Evolutionary conservation across 2,329 filamentous ascomycete genomes (phyloP).

Genomic region (Ophiostoma tasmaniense): DNA sequence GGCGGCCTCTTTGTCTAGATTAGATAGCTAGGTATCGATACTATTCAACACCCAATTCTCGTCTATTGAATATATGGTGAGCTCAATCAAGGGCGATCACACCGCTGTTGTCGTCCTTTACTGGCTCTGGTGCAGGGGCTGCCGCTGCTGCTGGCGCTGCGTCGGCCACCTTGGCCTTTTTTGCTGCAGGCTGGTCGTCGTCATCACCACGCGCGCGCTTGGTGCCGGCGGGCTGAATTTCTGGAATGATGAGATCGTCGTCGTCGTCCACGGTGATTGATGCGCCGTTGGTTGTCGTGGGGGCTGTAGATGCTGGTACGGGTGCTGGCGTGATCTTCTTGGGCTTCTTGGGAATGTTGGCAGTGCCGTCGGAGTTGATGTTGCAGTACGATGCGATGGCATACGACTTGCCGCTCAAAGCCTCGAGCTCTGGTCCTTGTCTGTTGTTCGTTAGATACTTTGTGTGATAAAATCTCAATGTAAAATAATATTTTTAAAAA

Average conservation of each 20-base stretch:
- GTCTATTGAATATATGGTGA: slow-evolving; percentile 21
- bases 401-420: slow-evolving; percentile 45
- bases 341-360: slow-evolving; percentile 12
- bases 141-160: neutral
- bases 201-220: slow-evolving; percentile 42
- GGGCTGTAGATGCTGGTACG: slow-evolving; percentile 29
- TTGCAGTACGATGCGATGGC: slow-evolving; percentile 31
- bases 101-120: neutral
- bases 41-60: slow-evolving; percentile 37
- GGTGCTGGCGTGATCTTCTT: slow-evolving; percentile 32
- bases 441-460: slow-evolving; percentile 20
- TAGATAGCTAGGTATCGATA: slow-evolving; percentile 24
- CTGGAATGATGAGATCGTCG: slow-evolving; percentile 29
- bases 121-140: neutral
- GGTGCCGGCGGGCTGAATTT: slow-evolving; percentile 20
- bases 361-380: slow-evolving; percentile 26
- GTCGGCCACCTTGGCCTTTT: slow-evolving; percentile 39
- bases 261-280: slow-evolving; percentile 26
- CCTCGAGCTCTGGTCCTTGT: slow-evolving; percentile 24
- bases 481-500: neutral
- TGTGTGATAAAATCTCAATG: neutral
- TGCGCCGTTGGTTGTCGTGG: slow-evolving; percentile 30
- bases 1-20: slow-evolving; percentile 54
- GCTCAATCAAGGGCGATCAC: neutral
- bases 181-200: slow-evolving; percentile 31